Evolutionary conservation across 75 land plant species (phyloP).

Genomic region (Sequoia sempervirens): DNA sequence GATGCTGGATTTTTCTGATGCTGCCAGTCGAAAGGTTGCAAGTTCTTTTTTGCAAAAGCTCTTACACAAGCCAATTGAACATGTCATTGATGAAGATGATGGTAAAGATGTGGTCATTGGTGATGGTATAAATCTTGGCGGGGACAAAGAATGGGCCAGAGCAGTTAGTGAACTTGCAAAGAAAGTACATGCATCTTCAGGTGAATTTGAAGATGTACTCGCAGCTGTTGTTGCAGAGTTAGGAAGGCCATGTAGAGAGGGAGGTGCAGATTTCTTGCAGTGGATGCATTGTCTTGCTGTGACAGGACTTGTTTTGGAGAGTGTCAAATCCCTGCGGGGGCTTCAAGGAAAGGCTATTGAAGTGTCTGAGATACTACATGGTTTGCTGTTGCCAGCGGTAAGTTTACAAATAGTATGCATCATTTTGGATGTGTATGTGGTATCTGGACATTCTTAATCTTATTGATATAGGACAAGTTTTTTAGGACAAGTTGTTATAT

Average conservation of each 20-base stretch:
- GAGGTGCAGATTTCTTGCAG: conserved; percentile 72
- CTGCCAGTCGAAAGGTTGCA: conserved; percentile 69
- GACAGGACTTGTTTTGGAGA: conserved; percentile 71
- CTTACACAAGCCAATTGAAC: conserved; percentile 45
- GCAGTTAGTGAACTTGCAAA: conserved; percentile 74
- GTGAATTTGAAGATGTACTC: conserved; percentile 78
- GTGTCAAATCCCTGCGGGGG: conserved; percentile 38
- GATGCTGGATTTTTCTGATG: conserved; percentile 91
- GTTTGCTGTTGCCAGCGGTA: conserved; percentile 82
- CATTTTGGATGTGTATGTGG: neutral
- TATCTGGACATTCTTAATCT: neutral
- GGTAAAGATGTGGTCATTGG: conserved; percentile 65
- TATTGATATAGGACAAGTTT: neutral
- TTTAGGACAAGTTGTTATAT: neutral
- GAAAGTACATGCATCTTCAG: conserved; percentile 76
- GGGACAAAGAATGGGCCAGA: conserved; percentile 77
- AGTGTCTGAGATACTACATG: conserved; percentile 66
- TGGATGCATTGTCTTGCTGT: conserved; percentile 96
- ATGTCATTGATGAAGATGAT: conserved; percentile 49
- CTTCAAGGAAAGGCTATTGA: conserved; percentile 52
- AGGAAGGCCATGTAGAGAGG: conserved; percentile 85
- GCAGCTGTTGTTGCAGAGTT: conserved; percentile 55
- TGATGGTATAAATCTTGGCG: conserved; percentile 92
- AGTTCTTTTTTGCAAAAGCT: conserved; percentile 57
- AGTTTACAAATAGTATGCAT: neutral